A percentile compares a stretch with the other conserved stretches of the same genome.
Conservation (phyloP, 768 basidiomycete genomes). For the Lanmaoa rubissima region DNA sequence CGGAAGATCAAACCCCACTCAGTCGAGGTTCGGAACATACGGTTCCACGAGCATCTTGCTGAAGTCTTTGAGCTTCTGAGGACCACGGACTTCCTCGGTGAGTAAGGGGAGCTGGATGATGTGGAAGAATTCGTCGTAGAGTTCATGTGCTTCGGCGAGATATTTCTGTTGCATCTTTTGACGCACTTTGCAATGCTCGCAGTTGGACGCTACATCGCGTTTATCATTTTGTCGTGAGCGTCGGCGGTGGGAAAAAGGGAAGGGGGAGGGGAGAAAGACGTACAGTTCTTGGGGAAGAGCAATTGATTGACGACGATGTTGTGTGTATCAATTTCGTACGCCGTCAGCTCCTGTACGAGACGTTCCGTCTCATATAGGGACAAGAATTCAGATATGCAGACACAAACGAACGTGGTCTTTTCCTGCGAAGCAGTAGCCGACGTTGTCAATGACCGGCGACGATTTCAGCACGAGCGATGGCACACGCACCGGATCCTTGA, state of each 20-base stretch:
- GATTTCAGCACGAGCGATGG: not conserved
- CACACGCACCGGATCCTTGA: slow-evolving; percentile 89
- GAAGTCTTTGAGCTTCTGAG: slow-evolving; percentile 89
- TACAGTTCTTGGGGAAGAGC: slow-evolving; percentile 88
- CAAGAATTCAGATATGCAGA: slow-evolving; percentile 97
- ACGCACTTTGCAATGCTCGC: slow-evolving; percentile 92
- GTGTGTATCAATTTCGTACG: slow-evolving; percentile 96
- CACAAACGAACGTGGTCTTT: slow-evolving; percentile 98
- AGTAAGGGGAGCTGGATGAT: slow-evolving; percentile 90
- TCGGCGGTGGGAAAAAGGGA: not conserved
- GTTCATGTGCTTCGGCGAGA: slow-evolving; percentile 91
- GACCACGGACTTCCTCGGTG: slow-evolving; percentile 95
- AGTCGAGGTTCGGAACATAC: slow-evolving; percentile 50
- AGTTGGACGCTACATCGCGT: slow-evolving; percentile 67
- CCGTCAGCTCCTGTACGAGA: slow-evolving; percentile 92
- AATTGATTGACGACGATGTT: slow-evolving; percentile 99
- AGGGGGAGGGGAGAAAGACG: slow-evolving; percentile 23
- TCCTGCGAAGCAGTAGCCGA: slow-evolving; percentile 50
- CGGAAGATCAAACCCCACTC: not conserved
- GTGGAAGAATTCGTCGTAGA: slow-evolving; percentile 98
- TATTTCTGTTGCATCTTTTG: slow-evolving; percentile 99
- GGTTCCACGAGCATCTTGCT: slow-evolving; percentile 89
- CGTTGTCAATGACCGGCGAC: not conserved
- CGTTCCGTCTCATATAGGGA: slow-evolving; percentile 99
- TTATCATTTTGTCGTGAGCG: not conserved